Conservation (phyloP, 179 eudicot genomes). For the Actinidia polygama region DNA sequence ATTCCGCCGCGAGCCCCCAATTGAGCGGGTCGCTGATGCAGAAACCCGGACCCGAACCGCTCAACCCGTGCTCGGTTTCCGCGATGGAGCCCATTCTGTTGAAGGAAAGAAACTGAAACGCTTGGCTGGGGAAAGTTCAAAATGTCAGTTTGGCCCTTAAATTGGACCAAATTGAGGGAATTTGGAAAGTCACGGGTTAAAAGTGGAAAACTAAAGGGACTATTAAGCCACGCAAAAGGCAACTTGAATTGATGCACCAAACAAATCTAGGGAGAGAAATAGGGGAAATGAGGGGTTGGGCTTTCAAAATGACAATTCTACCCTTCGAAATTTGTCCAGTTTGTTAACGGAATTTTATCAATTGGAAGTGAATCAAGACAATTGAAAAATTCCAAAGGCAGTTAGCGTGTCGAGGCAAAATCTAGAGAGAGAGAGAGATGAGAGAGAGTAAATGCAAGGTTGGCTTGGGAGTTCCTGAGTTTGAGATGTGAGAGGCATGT, state of each 20-base stretch:
- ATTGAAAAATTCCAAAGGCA: too few relatives aligned
- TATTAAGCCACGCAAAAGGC: too few relatives aligned
- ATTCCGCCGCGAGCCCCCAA: slow-evolving; percentile 48
- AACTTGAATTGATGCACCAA: background rate
- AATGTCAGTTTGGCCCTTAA: too few relatives aligned
- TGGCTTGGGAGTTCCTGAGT: slow-evolving; percentile 8
- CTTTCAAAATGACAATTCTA: too few relatives aligned
- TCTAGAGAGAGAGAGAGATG: slow-evolving; percentile 1
- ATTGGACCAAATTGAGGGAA: background rate
- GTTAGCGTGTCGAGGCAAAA: background rate
- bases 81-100: background rate
- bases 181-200: too few relatives aligned
- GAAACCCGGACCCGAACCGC: background rate
- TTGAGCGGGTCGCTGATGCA: slow-evolving; percentile 37
- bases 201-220: background rate
- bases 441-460: background rate
- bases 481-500: background rate
- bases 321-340: too few relatives aligned
- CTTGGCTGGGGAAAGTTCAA: background rate
- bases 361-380: too few relatives aligned
- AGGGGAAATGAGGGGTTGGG: background rate
- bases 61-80: background rate
- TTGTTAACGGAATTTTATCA: too few relatives aligned
- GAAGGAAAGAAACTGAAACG: background rate
- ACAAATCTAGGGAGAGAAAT: background rate